Conservation (phyloP, 352 stramenopile species). For the Phytophthora sojae region DNA sequence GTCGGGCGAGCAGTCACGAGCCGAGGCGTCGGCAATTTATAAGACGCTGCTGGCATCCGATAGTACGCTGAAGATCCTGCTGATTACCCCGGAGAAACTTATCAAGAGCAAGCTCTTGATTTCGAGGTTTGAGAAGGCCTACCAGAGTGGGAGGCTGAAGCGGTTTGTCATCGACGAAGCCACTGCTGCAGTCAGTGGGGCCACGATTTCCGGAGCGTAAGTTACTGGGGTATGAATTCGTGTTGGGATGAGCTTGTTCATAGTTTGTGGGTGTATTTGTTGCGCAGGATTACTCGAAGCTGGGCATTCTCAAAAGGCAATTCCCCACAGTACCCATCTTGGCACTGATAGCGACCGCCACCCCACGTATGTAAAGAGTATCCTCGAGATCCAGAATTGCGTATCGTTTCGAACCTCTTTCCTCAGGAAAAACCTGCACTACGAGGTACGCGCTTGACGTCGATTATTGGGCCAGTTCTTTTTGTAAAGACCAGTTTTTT, state of each 20-base stretch:
- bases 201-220: conserved; percentile 82
- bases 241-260: background rate
- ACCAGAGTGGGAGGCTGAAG: conserved; percentile 76
- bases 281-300: conserved; percentile 91
- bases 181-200: conserved; percentile 89
- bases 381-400: conserved; percentile 76
- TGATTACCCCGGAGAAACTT: conserved; percentile 95
- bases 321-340: conserved; percentile 93
- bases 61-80: conserved; percentile 77
- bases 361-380: conserved; percentile 75
- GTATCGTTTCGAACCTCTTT: conserved; percentile 92
- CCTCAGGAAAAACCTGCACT: conserved; percentile 92
- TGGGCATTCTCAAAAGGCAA: conserved; percentile 90
- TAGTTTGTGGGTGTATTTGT: background rate
- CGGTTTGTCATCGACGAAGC: conserved; percentile 95
- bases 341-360: conserved; percentile 91
- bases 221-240: background rate
- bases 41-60: conserved; percentile 84
- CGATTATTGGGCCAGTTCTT: background rate
- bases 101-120: conserved; percentile 90
- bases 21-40: conserved; percentile 67
- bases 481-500: background rate
- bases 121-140: conserved; percentile 92
- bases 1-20: conserved; percentile 62
- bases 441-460: conserved; percentile 63